Conservation (phyloP, 352 stramenopile species). For the Phytophthora cactorum region DNA sequence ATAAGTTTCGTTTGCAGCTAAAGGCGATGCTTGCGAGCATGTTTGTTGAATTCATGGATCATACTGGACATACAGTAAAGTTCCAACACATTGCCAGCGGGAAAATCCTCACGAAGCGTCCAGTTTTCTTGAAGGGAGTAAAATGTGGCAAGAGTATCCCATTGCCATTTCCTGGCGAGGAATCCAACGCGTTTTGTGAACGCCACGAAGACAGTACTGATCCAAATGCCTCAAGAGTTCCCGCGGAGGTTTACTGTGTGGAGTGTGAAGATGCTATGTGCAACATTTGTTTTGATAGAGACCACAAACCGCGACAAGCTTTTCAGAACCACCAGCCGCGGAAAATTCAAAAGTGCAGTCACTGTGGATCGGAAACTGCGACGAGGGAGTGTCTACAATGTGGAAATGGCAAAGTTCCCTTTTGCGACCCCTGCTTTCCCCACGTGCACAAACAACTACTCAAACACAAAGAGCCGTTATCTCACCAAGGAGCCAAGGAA, state of each 20-base stretch:
- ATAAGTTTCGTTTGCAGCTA: conserved; percentile 53
- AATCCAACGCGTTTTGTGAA: conserved; percentile 70
- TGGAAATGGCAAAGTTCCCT: conserved; percentile 67
- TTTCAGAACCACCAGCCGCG: conserved; percentile 51
- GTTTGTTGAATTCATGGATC: conserved; percentile 72
- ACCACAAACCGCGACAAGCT: conserved; percentile 56
- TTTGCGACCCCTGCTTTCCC: conserved; percentile 71
- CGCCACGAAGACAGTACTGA: conserved; percentile 61
- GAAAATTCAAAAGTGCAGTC: conserved; percentile 49
- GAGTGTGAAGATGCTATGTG: conserved; percentile 81
- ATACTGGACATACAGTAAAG: conserved; percentile 43
- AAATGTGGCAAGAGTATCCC: conserved; percentile 56
- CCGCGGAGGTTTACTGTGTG: conserved; percentile 64
- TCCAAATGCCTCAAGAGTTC: conserved; percentile 27
- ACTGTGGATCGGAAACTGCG: conserved; percentile 64
- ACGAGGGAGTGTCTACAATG: conserved; percentile 72
- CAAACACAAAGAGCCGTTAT: background rate
- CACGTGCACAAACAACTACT: conserved; percentile 45
- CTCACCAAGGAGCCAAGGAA: background rate
- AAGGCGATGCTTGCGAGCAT: conserved; percentile 52
- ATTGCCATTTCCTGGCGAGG: conserved; percentile 71
- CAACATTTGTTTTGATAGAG: conserved; percentile 59
- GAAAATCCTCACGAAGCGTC: conserved; percentile 42
- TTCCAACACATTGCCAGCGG: conserved; percentile 54
- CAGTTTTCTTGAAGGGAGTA: conserved; percentile 64